phyloP scores from a whole-genome alignment of 1,139 yeast species.

The Zhuliangozyma blackwelliae region DNA sequence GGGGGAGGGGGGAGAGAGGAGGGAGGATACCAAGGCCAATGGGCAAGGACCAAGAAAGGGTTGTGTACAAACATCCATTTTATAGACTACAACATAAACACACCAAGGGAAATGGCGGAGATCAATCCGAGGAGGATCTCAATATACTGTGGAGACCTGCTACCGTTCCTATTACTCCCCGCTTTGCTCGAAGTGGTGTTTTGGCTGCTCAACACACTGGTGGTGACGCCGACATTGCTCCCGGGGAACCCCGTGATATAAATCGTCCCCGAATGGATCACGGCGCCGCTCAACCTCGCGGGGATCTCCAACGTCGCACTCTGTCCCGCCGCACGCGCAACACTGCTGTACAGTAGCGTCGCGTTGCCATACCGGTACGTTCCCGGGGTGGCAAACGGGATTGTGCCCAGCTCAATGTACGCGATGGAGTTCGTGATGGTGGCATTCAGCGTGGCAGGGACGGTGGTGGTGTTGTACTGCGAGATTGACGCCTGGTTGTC shows the following conservation, averaged over 20 bases:
- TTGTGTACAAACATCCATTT: background rate
- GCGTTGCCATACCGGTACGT: constrained; percentile 2
- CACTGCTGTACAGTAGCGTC: constrained; percentile 11
- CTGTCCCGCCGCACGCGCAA: constrained; percentile 9
- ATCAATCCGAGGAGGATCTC: too few species aligned
- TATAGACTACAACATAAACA: too few species aligned
- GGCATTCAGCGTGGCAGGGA: background rate
- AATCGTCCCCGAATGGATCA: constrained; percentile 30
- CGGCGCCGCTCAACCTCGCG: constrained; percentile 30
- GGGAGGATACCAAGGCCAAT: background rate
- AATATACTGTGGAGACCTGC: too few species aligned
- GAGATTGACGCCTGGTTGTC: background rate
- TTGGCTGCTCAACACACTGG: constrained; percentile 7
- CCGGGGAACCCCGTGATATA: constrained; percentile 16
- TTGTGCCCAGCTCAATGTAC: constrained; percentile 25
- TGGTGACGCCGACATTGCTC: background rate
- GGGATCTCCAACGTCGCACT: constrained; percentile 25
- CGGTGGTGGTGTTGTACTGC: background rate
- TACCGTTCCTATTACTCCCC: too few species aligned
- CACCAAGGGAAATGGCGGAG: too few species aligned
- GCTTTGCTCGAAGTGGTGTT: constrained; percentile 13
- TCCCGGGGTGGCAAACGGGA: constrained; percentile 35
- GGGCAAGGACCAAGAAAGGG: background rate
- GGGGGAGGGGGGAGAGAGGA: background rate
- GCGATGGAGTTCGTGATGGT: constrained; percentile 15